Evolutionary conservation across 306 rosid genomes (phyloP), one percentile per base, ranked within the genome.

Genomic region (Abrus pulchellus): DNA sequence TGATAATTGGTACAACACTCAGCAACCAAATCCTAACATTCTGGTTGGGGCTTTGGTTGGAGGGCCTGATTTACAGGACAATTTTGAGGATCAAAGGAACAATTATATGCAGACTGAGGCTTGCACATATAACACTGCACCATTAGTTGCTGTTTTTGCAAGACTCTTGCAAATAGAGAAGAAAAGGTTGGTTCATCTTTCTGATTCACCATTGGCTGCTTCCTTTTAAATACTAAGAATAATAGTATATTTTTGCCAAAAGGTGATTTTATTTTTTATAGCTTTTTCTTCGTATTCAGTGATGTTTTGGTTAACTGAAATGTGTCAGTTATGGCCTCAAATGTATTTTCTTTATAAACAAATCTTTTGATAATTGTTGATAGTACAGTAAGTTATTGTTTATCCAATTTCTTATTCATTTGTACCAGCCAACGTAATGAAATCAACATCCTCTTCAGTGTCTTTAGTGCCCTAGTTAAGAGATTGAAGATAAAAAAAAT

Each of bases 101-200:
- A 93, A 93, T 71, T 93, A 79, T 28, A 77, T 91, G 97, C 98
- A 93, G 75, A 93, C 98, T 6, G 98, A 93, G 85, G 98, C 98
- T n/a, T 93, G 98, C 70, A 93, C 98, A 1, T 93, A 93, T 49
- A 93, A 93, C 44, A 93, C 93, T 63, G 94, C 98, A 8, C 97
- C 98, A 29, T 86, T 93, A 59, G 90, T 93, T 40, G 98, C 93
- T 28, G 87, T 90, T 83, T 93, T 93, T 81, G 94, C 97, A 0
- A 93, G 87, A 81, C 60, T 93, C 65, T 61, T 85, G 55, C 84
- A 88, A 14, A 28, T 67, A 10, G 84, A 69, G 78, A 82, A 73
- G 68, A 79, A 53, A 49, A 85, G 67, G 48, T 68, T 76, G 86
- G 87, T 82, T 56, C 52, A 72, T 9, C 65, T 62, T 32, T 81